Conservation (phyloP, 1,284 basidiomycete species). For the Cryptococcus sp. region DNA sequence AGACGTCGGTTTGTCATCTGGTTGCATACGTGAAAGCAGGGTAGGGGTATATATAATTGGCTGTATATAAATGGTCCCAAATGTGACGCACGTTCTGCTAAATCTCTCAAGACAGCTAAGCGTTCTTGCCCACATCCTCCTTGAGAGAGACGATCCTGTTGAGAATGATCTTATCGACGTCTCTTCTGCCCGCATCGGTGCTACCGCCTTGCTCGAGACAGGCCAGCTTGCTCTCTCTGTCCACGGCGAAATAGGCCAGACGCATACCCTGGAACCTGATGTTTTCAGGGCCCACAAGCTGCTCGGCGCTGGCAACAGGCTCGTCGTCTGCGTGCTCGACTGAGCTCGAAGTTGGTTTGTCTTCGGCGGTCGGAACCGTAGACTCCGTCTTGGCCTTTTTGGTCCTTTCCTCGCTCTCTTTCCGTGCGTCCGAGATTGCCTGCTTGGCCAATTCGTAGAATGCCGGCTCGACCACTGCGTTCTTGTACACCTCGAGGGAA, state of each 20-base stretch:
- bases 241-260: slow-evolving; percentile 92
- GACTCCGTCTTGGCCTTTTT: slow-evolving; percentile 62
- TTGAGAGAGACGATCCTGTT: slow-evolving; percentile 95
- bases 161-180: slow-evolving; percentile 78
- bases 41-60: too few relatives aligned
- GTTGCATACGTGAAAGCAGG: too few relatives aligned
- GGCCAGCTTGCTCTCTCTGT: slow-evolving; percentile 74
- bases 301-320: slow-evolving; percentile 67
- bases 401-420: slow-evolving; percentile 65
- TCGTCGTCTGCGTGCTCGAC: slow-evolving; percentile 60
- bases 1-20: too few relatives aligned
- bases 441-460: slow-evolving; percentile 83
- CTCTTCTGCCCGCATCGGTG: slow-evolving; percentile 55
- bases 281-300: slow-evolving; percentile 87
- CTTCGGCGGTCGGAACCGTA: not conserved
- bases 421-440: slow-evolving; percentile 66
- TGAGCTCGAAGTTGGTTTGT: slow-evolving; percentile 10
- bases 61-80: too few relatives aligned
- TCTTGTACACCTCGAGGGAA: slow-evolving; percentile 75
- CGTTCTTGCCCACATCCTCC: slow-evolving; percentile 85
- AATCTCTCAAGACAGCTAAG: slow-evolving; percentile 17
- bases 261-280: slow-evolving; percentile 96
- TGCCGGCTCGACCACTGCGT: slow-evolving; percentile 83
- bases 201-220: slow-evolving; percentile 63
- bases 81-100: not conserved